Evolutionary conservation across 805 yeast species (phyloP).

Genomic region (Candida suzukii): DNA sequence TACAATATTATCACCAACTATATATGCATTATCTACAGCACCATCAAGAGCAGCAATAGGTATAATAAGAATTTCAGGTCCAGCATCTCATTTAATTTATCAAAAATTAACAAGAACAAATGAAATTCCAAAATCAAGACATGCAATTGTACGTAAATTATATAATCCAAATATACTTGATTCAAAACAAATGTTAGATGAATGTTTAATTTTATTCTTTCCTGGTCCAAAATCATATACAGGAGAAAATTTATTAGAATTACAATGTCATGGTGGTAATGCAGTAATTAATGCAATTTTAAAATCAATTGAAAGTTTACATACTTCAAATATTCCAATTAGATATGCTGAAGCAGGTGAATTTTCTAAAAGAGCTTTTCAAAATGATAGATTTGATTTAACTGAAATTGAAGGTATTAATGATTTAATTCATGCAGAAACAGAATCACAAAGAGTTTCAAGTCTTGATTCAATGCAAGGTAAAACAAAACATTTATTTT

Average conservation of each 20-base stretch:
- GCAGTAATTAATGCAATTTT: constrained; percentile 73
- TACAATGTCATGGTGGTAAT: constrained; percentile 92
- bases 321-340: constrained; percentile 40
- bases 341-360: constrained; percentile 92
- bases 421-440: constrained; percentile 87
- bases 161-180: constrained; percentile 29
- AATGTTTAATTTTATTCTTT: constrained; percentile 67
- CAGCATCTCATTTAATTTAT: constrained; percentile 42
- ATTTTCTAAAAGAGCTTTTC: constrained; percentile 80
- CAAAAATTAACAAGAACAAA: constrained; percentile 35
- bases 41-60: constrained; percentile 81
- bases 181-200: constrained; percentile 51
- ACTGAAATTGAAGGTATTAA: constrained; percentile 89
- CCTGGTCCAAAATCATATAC: constrained; percentile 75
- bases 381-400: constrained; percentile 75
- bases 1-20: constrained; percentile 44
- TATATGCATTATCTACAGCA: constrained; percentile 86
- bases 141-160: constrained; percentile 52
- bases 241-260: constrained; percentile 84
- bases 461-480: constrained; percentile 75
- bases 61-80: constrained; percentile 77
- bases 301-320: constrained; percentile 48
- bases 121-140: constrained; percentile 38
- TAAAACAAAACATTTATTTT: constrained; percentile 44
- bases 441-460: constrained; percentile 77